Base-by-base conservation (phyloP, 2,329 filamentous ascomycete species). In the Fusarium palustre region DNA sequence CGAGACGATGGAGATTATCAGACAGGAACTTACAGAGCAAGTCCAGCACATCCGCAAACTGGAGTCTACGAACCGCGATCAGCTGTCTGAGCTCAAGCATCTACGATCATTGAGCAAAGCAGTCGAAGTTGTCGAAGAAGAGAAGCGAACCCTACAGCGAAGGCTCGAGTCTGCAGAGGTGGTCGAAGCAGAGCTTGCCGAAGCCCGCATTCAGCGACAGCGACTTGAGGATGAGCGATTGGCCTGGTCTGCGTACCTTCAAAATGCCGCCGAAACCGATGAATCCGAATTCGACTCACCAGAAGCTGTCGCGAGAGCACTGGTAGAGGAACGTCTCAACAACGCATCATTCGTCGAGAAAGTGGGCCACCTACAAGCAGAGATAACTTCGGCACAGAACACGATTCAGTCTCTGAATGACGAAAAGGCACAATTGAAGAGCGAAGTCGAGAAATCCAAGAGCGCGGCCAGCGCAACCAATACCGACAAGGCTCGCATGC, bases 41-140 rank as follows among this genome's bases (percentile, higher is more conserved):
- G 92, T 99, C 1, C 86, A 89, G n/a, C 94, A 98, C 75, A 97
- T 97, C 69, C 90, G 93, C 62, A 90, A 88, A 31, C 84, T 99
- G 5, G 96, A 99, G 77, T 86, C 88, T 1, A 88, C 88, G 36
- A 97, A 93, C 67, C 86, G 92, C 25, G 93, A 97, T 50, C 92
- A 97, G 75, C 83, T 88, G 16, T 80, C 86, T 0, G 95, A 99
- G 77, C 81, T 99, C 36, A 93, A 92, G 72, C 91, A 94, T 71
- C 85, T 97, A 38, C 90, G 94, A 16, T 92, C 94, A 70, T 82
- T 91, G 5, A 90, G 94, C 77, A 95, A 92, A 80, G 93, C 92
- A n/a, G 90, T 97, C 2, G 93, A 97, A 75, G 88, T 99, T 3
- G 92, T 98, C 0, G 94, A 99, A 77, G 96, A 99, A 78, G 94